Evolutionary conservation across 2,329 filamentous ascomycete genomes (phyloP).

Genomic region (Fusarium sp.): DNA sequence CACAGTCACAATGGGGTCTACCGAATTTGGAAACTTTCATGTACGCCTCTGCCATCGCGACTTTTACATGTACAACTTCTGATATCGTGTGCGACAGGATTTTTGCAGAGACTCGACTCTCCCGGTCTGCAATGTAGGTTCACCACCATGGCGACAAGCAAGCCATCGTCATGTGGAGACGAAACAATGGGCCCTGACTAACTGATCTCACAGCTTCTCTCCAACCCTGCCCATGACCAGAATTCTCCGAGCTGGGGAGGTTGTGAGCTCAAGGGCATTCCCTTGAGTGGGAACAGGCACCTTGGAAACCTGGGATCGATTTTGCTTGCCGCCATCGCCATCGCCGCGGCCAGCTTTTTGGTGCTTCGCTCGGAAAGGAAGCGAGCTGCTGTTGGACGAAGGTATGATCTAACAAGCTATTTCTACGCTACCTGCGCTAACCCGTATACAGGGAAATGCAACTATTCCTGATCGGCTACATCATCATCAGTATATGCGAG

Average conservation of each 20-base stretch:
- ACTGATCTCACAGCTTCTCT: constrained; percentile 55
- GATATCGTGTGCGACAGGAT: constrained; percentile 63
- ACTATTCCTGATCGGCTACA: constrained; percentile 87
- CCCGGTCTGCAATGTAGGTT: constrained; percentile 85
- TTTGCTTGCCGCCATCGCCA: constrained; percentile 81
- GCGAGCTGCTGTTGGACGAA: constrained; percentile 91
- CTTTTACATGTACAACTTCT: constrained; percentile 14
- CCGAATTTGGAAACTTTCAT: constrained; percentile 71
- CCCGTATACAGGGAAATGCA: constrained; percentile 85
- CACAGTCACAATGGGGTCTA: constrained; percentile 66
- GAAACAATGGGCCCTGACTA: constrained; percentile 38
- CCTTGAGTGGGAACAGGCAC: constrained; percentile 72
- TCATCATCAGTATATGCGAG: constrained; percentile 91
- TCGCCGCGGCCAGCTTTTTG: constrained; percentile 74
- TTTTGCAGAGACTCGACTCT: constrained; percentile 88
- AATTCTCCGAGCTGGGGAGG: constrained; percentile 69
- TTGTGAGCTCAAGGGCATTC: constrained; percentile 82
- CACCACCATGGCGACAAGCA: constrained; percentile 19
- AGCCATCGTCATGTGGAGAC: constrained; percentile 29
- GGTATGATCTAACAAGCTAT: constrained; percentile 64
- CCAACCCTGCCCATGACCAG: constrained; percentile 71
- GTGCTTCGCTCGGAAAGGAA: constrained; percentile 88
- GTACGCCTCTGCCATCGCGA: constrained; percentile 51
- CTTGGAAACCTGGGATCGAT: constrained; percentile 95
- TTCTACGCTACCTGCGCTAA: background rate